Conservation (phyloP, 2,329 filamentous ascomycete genomes). For the Aspergillus viridinutans region DNA sequence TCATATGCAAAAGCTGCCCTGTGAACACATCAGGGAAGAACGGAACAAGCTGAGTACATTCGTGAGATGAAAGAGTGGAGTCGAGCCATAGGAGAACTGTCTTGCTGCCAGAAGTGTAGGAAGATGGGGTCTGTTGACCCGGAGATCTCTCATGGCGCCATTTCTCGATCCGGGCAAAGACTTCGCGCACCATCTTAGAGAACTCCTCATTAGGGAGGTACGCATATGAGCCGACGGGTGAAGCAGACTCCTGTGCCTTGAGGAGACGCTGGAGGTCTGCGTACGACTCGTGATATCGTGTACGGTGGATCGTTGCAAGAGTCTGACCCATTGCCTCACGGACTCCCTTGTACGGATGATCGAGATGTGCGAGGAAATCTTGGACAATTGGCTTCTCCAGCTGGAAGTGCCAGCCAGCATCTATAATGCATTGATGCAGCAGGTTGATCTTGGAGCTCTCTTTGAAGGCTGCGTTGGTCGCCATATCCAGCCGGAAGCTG, state of each 20-base stretch:
- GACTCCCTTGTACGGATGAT: slow-evolving; percentile 97
- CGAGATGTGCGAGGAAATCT: slow-evolving; percentile 84
- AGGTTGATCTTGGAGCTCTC: slow-evolving; percentile 95
- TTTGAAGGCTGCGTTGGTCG: slow-evolving; percentile 95
- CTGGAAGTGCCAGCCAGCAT: slow-evolving; percentile 95
- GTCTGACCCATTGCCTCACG: slow-evolving; percentile 91
- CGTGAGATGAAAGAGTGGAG: slow-evolving; percentile 80
- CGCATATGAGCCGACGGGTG: slow-evolving; percentile 77
- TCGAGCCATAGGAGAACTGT: slow-evolving; percentile 95
- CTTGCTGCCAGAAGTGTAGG: slow-evolving; percentile 94
- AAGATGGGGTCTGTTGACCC: slow-evolving; percentile 86
- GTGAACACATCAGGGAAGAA: slow-evolving; percentile 91
- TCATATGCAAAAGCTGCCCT: slow-evolving; percentile 95
- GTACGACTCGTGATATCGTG: slow-evolving; percentile 91
- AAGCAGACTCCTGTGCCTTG: slow-evolving; percentile 70
- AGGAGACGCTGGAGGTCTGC: slow-evolving; percentile 71
- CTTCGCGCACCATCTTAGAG: slow-evolving; percentile 62
- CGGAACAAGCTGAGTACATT: slow-evolving; percentile 82
- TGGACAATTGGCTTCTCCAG: slow-evolving; percentile 81
- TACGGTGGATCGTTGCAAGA: slow-evolving; percentile 82
- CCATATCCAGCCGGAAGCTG: slow-evolving; percentile 86
- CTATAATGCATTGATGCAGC: slow-evolving; percentile 79
- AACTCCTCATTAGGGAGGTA: slow-evolving; percentile 78
- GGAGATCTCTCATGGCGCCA: slow-evolving; percentile 83
- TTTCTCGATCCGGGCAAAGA: slow-evolving; percentile 74